Evolutionary conservation across 192 early-diverging fungal genomes (phyloP), one percentile per base, ranked within the genome.

Genomic region (Podochytrium sp.): DNA sequence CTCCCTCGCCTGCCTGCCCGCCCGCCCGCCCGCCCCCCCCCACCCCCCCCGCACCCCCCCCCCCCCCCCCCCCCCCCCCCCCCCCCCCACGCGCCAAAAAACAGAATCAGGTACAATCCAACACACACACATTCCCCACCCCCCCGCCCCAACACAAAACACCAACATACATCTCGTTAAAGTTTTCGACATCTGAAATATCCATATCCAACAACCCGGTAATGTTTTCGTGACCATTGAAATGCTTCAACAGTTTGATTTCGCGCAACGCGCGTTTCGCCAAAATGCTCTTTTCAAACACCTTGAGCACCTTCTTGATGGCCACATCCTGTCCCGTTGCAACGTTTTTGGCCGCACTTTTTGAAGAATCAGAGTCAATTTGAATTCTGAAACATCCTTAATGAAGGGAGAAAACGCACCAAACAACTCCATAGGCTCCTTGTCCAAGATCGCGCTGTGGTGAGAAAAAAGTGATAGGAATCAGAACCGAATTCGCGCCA

Each of bases 131-230:
- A n/a, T n/a, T n/a, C n/a, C n/a, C n/a, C n/a, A n/a, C n/a, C n/a
- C n/a, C n/a, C n/a, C n/a, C n/a, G n/a, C n/a, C n/a, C n/a, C n/a
- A n/a, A n/a, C n/a, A n/a, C n/a, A n/a, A n/a, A n/a, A n/a, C 75
- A n/a, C n/a, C n/a, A n/a, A n/a, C n/a, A n/a, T n/a, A 91, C 82
- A 98, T 90, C 81, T 98, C 96, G 76, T 91, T 94, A 78, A 96
- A 96, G 60, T 93, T 88, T 58, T 90, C 83, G 42, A 68, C 66
- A 70, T 91, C 89, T 27, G 95, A 92, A 41, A 92, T 90, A 70
- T 97, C 93, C 70, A 96, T 94, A 75, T 96, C 96, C 47, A 98
- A 80, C 67, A 96, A 92, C 43, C 90, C 89, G 37, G 96, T 94
- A 70, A 98, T 92, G 76, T 93, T 92, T 65, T 92, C 89, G 70